Conservation (phyloP, 2,329 filamentous ascomycete genomes). For the Setomelanomma holmii region DNA sequence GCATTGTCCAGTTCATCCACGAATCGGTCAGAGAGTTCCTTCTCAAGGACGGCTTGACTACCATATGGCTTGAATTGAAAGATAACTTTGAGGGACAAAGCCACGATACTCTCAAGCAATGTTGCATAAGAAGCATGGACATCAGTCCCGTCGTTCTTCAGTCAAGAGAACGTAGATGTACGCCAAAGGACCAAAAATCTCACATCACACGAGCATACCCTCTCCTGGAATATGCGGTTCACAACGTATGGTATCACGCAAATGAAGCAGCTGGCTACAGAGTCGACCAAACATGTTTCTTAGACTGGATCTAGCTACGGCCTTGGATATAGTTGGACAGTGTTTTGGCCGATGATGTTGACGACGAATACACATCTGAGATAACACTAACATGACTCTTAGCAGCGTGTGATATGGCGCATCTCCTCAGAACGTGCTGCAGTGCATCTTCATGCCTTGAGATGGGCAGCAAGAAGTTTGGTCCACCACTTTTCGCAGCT, state of each 20-base stretch:
- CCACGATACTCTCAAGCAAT: conserved; percentile 48
- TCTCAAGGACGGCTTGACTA: conserved; percentile 38
- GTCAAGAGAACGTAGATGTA: too few species aligned
- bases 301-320: conserved; percentile 27
- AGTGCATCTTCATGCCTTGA: conserved; percentile 19
- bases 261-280: conserved; percentile 40
- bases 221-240: conserved; percentile 58
- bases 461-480: conserved; percentile 38
- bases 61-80: conserved; percentile 42
- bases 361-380: too few species aligned
- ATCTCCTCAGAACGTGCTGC: conserved; percentile 37
- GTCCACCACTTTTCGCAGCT: conserved; percentile 47
- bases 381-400: too few species aligned
- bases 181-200: too few species aligned
- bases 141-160: conserved; percentile 28
- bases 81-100: conserved; percentile 41
- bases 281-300: conserved; percentile 24
- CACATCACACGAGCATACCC: conserved; percentile 37
- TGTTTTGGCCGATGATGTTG: too few species aligned
- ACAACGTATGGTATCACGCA: conserved; percentile 53
- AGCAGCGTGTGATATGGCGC: conserved; percentile 25
- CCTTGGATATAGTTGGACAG: conserved; percentile 41
- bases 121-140: conserved; percentile 32
- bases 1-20: conserved; percentile 39
- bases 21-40: conserved; percentile 48